phyloP scores from a whole-genome alignment of 805 yeast genomes.

The Yarrowia divulgata region DNA sequence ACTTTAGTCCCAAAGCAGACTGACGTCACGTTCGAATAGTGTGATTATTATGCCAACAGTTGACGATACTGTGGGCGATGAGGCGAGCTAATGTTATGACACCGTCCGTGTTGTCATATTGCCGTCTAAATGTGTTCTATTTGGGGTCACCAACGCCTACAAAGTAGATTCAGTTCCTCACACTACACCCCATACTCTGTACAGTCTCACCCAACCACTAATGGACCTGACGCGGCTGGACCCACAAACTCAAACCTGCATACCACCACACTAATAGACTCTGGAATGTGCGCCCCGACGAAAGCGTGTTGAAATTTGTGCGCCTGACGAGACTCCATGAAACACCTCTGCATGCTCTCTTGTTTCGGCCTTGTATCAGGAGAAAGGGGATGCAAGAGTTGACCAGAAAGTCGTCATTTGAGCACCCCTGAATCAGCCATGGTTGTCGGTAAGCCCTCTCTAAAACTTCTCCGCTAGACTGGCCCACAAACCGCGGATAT shows the following conservation, averaged over 20 bases:
- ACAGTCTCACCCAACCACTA: neutral
- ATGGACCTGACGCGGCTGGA: constrained; percentile 22
- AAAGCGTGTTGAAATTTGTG: neutral
- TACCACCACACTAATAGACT: constrained; percentile 11
- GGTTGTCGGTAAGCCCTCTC: too few relatives aligned
- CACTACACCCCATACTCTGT: too few relatives aligned
- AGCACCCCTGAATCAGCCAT: too few relatives aligned
- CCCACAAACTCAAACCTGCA: constrained; percentile 1
- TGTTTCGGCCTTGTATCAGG: neutral
- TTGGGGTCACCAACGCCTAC: too few relatives aligned
- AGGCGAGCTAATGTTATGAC: neutral
- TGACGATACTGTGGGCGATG: neutral
- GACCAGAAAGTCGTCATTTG: too few relatives aligned
- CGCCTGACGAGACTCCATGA: neutral
- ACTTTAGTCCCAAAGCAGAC: constrained; percentile 30
- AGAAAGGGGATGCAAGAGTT: neutral
- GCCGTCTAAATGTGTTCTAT: too few relatives aligned
- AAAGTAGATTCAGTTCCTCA: too few relatives aligned
- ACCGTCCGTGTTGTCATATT: too few relatives aligned
- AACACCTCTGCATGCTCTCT: neutral
- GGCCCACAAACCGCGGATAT: too few relatives aligned
- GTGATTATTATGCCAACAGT: neutral
- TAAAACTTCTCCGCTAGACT: too few relatives aligned
- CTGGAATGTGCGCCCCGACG: constrained; percentile 17
- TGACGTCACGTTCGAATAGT: constrained; percentile 12